These are phyloP conservation scores for Tricholoma sp. DNA, from an alignment of 768 basidiomycete species.

Conservation along the genomic window DNA sequence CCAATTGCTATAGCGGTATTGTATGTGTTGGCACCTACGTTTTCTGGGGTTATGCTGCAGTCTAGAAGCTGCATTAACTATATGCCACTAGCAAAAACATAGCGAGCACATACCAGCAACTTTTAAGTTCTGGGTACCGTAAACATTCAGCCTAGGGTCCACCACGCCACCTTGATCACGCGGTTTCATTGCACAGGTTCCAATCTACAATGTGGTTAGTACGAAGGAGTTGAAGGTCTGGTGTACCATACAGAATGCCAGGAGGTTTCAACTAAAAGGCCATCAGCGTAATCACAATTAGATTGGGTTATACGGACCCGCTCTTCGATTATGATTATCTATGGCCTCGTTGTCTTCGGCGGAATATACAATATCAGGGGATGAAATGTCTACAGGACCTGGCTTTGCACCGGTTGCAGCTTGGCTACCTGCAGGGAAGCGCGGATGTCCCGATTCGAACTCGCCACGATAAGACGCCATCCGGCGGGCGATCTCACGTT, in stretches of 20 bases:
- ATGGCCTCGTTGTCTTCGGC: constrained; percentile 38
- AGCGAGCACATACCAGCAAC: constrained; percentile 39
- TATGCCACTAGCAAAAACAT: too few species aligned
- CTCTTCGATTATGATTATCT: constrained; percentile 29
- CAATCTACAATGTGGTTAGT: constrained; percentile 33
- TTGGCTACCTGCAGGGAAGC: constrained; percentile 28
- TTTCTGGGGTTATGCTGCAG: constrained; percentile 30
- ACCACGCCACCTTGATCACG: constrained; percentile 24
- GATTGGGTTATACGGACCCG: constrained; percentile 17
- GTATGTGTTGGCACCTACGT: too few species aligned
- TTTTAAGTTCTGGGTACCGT: constrained; percentile 52
- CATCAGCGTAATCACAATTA: not conserved
- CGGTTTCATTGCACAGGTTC: constrained; percentile 67
- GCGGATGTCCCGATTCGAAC: constrained; percentile 27
- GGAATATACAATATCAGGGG: constrained; percentile 35
- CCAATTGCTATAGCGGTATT: too few species aligned
- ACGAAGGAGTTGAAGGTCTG: not conserved
- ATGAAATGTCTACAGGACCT: constrained; percentile 26
- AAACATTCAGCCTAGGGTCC: constrained; percentile 46
- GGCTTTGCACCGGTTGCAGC: constrained; percentile 20
- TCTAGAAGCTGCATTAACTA: constrained; percentile 17
- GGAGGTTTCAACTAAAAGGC: constrained; percentile 30
- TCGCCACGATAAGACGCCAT: constrained; percentile 42
- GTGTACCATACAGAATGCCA: constrained; percentile 39
- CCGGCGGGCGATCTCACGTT: constrained; percentile 34